phyloP scores from a whole-genome alignment of 2,329 filamentous ascomycete genomes.

The Chaetomium globosum region DNA sequence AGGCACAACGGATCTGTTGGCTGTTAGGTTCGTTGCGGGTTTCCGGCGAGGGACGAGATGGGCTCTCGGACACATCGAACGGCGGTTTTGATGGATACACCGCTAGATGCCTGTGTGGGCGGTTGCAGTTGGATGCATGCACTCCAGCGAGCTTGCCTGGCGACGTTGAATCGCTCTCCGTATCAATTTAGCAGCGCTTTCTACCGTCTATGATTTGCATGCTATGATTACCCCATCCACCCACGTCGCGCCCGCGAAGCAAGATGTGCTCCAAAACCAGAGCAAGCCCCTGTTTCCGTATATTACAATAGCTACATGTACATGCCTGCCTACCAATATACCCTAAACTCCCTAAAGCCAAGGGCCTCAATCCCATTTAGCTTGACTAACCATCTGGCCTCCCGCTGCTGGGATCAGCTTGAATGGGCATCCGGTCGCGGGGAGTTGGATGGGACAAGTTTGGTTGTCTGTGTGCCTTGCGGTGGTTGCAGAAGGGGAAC shows the following conservation, averaged over 20 bases:
- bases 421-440: constrained; percentile 7
- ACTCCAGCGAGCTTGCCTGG: not conserved
- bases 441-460: constrained; percentile 9
- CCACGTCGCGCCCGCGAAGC: not conserved
- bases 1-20: not conserved
- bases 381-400: not conserved
- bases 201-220: constrained; percentile 5
- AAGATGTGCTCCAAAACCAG: not conserved
- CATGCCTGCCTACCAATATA: not conserved
- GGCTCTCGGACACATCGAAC: not conserved
- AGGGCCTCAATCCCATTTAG: not conserved
- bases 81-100: not conserved
- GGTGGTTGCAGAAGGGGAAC: constrained; percentile 19
- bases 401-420: not conserved
- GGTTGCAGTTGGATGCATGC: not conserved
- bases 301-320: not conserved
- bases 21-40: not conserved
- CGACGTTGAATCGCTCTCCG: not conserved
- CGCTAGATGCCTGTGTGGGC: constrained; percentile 1
- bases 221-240: not conserved
- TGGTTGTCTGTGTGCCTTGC: constrained; percentile 10
- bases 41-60: not conserved
- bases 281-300: not conserved
- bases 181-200: not conserved
- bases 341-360: not conserved